Conservation (phyloP, 2,329 filamentous ascomycete genomes). For the Fusarium pilosicola region DNA sequence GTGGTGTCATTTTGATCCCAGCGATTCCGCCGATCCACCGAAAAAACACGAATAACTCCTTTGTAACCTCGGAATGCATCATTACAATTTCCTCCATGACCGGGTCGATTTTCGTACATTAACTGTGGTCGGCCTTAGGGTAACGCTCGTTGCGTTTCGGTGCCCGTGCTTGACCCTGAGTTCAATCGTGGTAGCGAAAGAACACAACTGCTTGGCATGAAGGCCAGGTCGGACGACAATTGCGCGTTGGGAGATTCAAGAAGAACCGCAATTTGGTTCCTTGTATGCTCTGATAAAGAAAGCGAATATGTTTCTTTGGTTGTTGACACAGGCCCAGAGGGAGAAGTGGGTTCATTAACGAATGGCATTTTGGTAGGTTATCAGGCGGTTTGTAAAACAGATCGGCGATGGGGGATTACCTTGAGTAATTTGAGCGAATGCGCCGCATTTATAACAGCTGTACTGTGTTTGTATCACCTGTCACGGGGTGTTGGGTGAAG, state of each 20-base stretch:
- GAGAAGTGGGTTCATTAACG: neutral
- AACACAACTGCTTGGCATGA: neutral
- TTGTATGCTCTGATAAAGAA: neutral
- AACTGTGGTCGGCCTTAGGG: fast-evolving
- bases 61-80: neutral
- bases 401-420: neutral
- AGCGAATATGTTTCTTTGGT: neutral
- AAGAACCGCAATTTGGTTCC: neutral
- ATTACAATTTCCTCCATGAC: no score
- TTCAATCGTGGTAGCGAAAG: neutral
- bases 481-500: neutral
- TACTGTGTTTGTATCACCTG: neutral
- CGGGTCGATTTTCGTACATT: neutral
- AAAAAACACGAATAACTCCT: neutral
- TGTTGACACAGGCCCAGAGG: neutral
- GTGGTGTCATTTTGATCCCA: neutral
- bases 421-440: no score
- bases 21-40: neutral
- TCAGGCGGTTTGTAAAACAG: neutral
- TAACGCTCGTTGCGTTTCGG: neutral
- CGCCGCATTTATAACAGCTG: neutral
- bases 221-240: neutral
- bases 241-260: neutral
- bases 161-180: neutral
- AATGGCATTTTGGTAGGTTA: neutral